A percentile compares a stretch with the other conserved stretches of the same genome.
Evolutionary conservation across 1,284 basidiomycete species (phyloP).

Genomic region (Rhizoctonia solani): DNA sequence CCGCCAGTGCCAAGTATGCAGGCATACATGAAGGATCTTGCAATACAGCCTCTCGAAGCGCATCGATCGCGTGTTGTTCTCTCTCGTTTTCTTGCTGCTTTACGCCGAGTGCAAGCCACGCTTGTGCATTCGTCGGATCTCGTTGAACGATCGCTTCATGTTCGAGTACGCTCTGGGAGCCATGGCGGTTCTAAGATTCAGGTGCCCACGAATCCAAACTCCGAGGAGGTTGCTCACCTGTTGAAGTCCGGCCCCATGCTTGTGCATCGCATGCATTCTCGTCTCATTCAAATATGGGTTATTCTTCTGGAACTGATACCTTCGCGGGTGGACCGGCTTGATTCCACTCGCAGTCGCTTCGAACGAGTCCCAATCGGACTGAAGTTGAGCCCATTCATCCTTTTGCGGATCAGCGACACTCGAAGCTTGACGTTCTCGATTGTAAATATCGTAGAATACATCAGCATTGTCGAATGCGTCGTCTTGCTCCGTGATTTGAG

Average conservation of each 20-base stretch:
- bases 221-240: conserved; percentile 25
- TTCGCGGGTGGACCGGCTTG: conserved; percentile 50
- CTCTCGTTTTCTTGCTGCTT: conserved; percentile 99
- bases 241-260: conserved; percentile 40
- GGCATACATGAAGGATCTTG: conserved; percentile 77
- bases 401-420: conserved; percentile 42
- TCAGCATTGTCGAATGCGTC: conserved; percentile 27
- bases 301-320: conserved; percentile 77
- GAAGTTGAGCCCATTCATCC: conserved; percentile 67
- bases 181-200: neutral
- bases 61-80: conserved; percentile 87
- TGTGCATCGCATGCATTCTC: conserved; percentile 60
- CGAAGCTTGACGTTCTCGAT: conserved; percentile 37
- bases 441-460: conserved; percentile 29
- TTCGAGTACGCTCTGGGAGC: conserved; percentile 76
- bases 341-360: conserved; percentile 70
- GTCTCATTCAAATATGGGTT: conserved; percentile 78
- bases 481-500: conserved; percentile 39
- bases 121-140: conserved; percentile 68
- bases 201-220: neutral
- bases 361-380: conserved; percentile 82
- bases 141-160: conserved; percentile 88
- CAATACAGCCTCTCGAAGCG: conserved; percentile 79
- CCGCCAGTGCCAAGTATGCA: conserved; percentile 89
- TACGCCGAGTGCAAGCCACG: conserved; percentile 93